Base-by-base conservation (phyloP, 352 stramenopile species). In the Blastocystis sp. region DNA sequence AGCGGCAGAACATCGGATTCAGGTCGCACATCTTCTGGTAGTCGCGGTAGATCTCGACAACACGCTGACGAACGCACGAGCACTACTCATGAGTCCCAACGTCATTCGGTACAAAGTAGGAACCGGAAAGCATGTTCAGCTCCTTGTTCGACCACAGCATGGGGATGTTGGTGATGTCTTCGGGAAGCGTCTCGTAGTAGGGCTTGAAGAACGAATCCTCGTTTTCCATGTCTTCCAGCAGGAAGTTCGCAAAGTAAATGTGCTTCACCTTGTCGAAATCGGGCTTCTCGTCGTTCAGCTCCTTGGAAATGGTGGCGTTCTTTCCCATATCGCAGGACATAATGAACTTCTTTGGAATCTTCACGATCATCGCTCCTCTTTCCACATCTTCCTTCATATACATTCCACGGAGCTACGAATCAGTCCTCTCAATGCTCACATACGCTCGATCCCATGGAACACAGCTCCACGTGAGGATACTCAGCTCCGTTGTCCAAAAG, bases 251-350 rank as follows among this genome's bases (percentile, higher is more conserved):
- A 80, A 80, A 51, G 55, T 80, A 80, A 12, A 80, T 26, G 69
- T 80, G 69, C 37, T 80, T 80, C 13, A 29, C 55, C 3, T 41
- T 33, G 31, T 80, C 69, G 37, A 80, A 80, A 80, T 51, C n/a
- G 31, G 60, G 39, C 2, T 80, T 61, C 4, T 41, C 39, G 29
- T 61, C 50, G 24, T 63, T 62, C 39, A 80, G 69, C 9, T 51
- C 45, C 21, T 26, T n/a, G 13, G 69, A 80, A 31, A 61, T 19
- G 33, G 24, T 24, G 55, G 33, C 33, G 29, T 80, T 37, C 26
- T 37, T 80, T 80, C 69, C 69, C 69, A 80, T 80, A 29, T 80
- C 69, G 55, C 69, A 80, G 3, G 69, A 80, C 69, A 80, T 80
- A 33, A 80, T 61, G 24, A 80, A 63, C 31, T 80, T 80, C 29